These are phyloP conservation scores for Colletotrichum lini DNA, from an alignment of 2,329 filamentous ascomycete species.

Conservation along the genomic window DNA sequence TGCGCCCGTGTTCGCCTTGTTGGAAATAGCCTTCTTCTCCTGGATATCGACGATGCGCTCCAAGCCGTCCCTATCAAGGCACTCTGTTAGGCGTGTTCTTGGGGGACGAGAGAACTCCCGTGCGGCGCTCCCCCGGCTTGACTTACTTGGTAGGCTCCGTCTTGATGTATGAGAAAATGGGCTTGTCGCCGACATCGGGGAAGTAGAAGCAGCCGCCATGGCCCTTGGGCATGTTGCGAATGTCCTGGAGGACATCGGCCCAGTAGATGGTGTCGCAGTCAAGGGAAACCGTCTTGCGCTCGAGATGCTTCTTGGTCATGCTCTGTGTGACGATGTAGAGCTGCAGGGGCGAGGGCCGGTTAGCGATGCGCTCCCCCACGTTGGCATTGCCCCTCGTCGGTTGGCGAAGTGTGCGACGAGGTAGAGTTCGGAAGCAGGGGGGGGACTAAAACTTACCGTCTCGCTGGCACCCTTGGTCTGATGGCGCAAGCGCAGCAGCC, in stretches of 20 bases:
- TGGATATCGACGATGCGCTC: slow-evolving; percentile 49
- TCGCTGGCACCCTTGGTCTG: slow-evolving; percentile 50
- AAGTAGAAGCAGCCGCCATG: slow-evolving; percentile 49
- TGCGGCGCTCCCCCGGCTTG: not conserved
- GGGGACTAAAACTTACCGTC: slow-evolving; percentile 43
- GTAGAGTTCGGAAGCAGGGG: not conserved
- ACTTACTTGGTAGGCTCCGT: slow-evolving; percentile 44
- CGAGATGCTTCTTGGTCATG: slow-evolving; percentile 48
- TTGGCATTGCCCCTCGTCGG: slow-evolving; percentile 6
- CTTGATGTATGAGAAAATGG: slow-evolving; percentile 51
- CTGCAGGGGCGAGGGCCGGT: slow-evolving; percentile 28
- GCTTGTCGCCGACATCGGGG: slow-evolving; percentile 48
- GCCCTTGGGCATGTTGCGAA: slow-evolving; percentile 46
- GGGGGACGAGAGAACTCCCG: too few species aligned
- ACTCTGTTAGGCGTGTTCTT: slow-evolving; percentile 4
- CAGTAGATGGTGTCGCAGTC: slow-evolving; percentile 54
- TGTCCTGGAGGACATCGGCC: slow-evolving; percentile 48
- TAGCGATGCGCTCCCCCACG: slow-evolving; percentile 15
- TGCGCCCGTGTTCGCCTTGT: slow-evolving; percentile 49
- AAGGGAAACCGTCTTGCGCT: slow-evolving; percentile 48
- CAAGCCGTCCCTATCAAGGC: slow-evolving; percentile 33
- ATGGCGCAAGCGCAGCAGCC: slow-evolving; percentile 46
- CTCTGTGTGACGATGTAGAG: slow-evolving; percentile 50
- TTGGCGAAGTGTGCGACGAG: slow-evolving; percentile 1
- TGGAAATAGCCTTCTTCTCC: slow-evolving; percentile 50